Evolutionary conservation across 306 rosid genomes (phyloP), one percentile per base, ranked within the genome.

Genomic region (Quercus gilva): DNA sequence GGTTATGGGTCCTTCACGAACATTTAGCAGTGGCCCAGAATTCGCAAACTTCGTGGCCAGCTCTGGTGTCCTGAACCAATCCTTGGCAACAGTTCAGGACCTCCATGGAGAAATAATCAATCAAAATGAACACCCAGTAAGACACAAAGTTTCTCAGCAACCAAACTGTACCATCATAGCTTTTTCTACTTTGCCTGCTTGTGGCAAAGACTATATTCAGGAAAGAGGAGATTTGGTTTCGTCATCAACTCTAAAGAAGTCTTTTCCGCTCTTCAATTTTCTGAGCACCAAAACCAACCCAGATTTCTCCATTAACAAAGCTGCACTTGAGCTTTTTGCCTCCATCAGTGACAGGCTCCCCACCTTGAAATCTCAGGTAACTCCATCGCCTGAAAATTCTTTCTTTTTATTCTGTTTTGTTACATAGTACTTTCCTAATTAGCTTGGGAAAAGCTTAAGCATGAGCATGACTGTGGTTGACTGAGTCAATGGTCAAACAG

Each of bases 11-110:
- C 4, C 53, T 45, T 45, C 53, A 45, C 14, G 0, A 0, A 45
- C 17, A 10, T 89, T 88, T 57, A 86, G 89, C 88, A 59, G 76
- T 73, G 92, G 94, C 23, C 33, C 69, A 1, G 88, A 81, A 67
- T 55, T 53, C 13, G 95, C 85, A 5, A 56, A 59, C 23, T 72
- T 81, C 28, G 51, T 80, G 6, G 78, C 85, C 41, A 71, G 75
- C 55, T 83, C 91, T 76, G 81, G 31, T 59, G 9, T 87, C 41
- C 86, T 84, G 17, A 2, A 1, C 37, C 83, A 25, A 55, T 29
- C 90, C 17, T 89, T 88, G 92, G 23, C 5, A 0, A 75, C 76
- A 2, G 79, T 84, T 56, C 9, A 35, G 18, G 55, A 64, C 12
- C 63, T 1, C 4, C 14, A 57, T 21, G 35, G 71, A 76, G 41